These are phyloP conservation scores for Penicillium sp. DNA, from an alignment of 2,329 filamentous ascomycete genomes.

Conservation along the genomic window DNA sequence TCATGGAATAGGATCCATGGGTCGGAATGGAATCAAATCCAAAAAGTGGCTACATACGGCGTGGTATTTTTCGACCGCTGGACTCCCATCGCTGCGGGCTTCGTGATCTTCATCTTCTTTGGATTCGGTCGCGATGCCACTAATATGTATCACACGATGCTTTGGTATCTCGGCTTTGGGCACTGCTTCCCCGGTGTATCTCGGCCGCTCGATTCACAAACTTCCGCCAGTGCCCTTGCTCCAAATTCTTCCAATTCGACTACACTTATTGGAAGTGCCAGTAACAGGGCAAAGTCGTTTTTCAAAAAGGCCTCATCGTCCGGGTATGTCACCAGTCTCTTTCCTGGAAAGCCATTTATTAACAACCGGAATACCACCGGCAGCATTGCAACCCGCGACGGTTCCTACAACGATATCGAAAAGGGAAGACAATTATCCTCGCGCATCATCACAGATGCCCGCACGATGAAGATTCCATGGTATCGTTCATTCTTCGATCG, in stretches of 20 bases:
- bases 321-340: constrained; percentile 15
- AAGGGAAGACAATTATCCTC: constrained; percentile 13
- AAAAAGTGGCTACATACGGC: constrained; percentile 48
- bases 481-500: constrained; percentile 10
- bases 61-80: constrained; percentile 55
- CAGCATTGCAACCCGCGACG: background rate
- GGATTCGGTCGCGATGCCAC: constrained; percentile 62
- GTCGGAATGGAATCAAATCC: constrained; percentile 49
- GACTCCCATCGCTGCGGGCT: constrained; percentile 54
- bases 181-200: constrained; percentile 29
- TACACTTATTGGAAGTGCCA: constrained; percentile 22
- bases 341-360: background rate
- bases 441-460: background rate
- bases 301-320: constrained; percentile 19
- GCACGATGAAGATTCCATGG: background rate
- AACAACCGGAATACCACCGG: constrained; percentile 7
- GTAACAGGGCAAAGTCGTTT: constrained; percentile 29
- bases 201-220: constrained; percentile 18
- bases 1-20: constrained; percentile 56
- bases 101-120: constrained; percentile 62
- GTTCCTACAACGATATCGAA: constrained; percentile 22
- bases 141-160: constrained; percentile 51
- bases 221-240: background rate
- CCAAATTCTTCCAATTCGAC: constrained; percentile 9
- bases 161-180: constrained; percentile 44